phyloP scores from a whole-genome alignment of 1,284 basidiomycete species.

The Cystobasidium sp. region DNA sequence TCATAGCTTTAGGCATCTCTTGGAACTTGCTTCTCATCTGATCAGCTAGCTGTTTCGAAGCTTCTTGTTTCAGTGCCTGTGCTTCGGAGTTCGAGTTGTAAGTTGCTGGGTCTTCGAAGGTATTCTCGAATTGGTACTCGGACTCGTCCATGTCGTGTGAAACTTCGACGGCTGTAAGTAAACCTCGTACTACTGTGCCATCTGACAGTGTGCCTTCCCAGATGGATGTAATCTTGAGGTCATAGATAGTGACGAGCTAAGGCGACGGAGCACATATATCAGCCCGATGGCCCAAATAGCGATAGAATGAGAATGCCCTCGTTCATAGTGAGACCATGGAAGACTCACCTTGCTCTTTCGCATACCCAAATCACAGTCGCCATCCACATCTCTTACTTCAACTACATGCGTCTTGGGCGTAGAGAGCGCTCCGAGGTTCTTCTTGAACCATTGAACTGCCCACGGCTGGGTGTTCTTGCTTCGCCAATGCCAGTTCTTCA shows the following conservation, averaged over 20 bases:
- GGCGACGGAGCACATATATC: neutral
- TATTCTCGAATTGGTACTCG: conserved; percentile 51
- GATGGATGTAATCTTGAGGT: conserved; percentile 47
- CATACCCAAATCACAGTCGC: conserved; percentile 52
- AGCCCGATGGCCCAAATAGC: neutral
- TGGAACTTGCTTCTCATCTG: conserved; percentile 50
- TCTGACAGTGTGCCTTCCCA: conserved; percentile 39
- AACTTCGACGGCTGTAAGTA: conserved; percentile 51
- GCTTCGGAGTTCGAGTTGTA: conserved; percentile 45
- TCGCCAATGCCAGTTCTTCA: conserved; percentile 46
- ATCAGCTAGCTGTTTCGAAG: conserved; percentile 50
- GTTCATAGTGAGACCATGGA: neutral
- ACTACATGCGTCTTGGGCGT: conserved; percentile 45
- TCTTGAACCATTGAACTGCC: conserved; percentile 49
- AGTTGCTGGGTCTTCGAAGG: conserved; percentile 43
- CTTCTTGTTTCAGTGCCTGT: conserved; percentile 47
- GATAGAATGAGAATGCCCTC: neutral
- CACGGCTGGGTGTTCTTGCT: conserved; percentile 42
- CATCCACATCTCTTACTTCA: conserved; percentile 48
- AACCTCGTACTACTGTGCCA: conserved; percentile 43
- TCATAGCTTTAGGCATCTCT: conserved; percentile 51
- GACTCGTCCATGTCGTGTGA: conserved; percentile 54
- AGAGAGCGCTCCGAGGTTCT: conserved; percentile 44
- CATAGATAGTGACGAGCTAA: conserved; percentile 53
- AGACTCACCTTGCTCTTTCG: conserved; percentile 45